Conservation (phyloP, 345 rosid genomes). For the Isatis tinctoria region DNA sequence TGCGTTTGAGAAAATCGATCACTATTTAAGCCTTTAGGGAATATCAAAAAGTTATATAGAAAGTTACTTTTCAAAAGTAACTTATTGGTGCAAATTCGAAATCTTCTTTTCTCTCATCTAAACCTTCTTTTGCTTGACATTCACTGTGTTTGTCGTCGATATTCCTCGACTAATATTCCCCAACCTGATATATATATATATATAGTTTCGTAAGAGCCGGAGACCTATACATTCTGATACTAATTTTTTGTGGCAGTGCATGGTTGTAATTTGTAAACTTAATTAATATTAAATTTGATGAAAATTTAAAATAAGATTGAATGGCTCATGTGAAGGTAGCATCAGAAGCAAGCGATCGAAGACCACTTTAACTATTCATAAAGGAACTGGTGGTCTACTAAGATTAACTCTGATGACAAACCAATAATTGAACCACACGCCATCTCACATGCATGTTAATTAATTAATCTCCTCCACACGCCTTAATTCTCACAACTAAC, state of each 20-base stretch:
- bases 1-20: background rate
- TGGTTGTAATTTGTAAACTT: background rate
- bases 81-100: too few species aligned
- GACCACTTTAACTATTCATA: background rate
- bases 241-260: too few species aligned
- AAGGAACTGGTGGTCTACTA: background rate
- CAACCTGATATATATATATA: background rate
- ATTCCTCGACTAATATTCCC: background rate
- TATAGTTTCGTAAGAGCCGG: too few species aligned
- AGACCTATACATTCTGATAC: too few species aligned
- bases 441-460: background rate
- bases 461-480: background rate
- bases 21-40: background rate
- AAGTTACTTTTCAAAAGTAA: background rate
- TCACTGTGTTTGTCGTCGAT: background rate
- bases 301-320: background rate
- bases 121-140: background rate
- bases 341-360: conserved; percentile 4
- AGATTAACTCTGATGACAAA: background rate
- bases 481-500: background rate
- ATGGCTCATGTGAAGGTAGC: background rate
- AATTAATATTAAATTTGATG: background rate
- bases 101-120: background rate
- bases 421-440: conserved; percentile 5
- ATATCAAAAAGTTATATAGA: background rate